Evolutionary conservation across 208 protist species (phyloP), one percentile per base, ranked within the genome.

Genomic region (Leptomonas seymouri): DNA sequence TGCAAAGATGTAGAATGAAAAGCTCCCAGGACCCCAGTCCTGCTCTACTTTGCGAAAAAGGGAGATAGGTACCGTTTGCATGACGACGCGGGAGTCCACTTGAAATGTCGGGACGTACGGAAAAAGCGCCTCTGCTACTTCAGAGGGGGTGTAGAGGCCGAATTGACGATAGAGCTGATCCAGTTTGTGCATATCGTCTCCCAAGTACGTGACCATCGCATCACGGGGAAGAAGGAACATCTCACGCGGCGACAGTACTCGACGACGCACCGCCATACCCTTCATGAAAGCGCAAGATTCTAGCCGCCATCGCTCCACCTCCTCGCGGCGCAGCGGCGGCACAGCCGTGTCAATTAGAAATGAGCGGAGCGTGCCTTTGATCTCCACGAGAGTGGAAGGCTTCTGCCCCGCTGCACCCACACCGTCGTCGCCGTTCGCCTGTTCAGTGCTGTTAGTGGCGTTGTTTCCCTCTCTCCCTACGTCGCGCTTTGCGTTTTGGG

Each of bases 61-160:
- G n/a, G 83, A 61, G 1, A 79, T 75, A 6, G 89, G 81, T 27
- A 94, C 42, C 1, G 55, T 49, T 9, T 67, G 54, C 18, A 92
- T 60, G 14, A 94, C 75, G 46, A 86, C 68, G 0, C 86, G 78
- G 11, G 66, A 68, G 42, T 96, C 89, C 14, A 96, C 89, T 53
- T 80, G 87, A 74, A 87, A 96, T 12, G 88, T 93, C 0, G 91
- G 91, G 0, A 84, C 81, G 16, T 89, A 76, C 20, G 71, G 73
- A 27, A 96, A 76, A 67, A 96, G 82, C 4, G 77, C 89, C 28
- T 91, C 76, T 11, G 89, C 89, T 6, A 96, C 75, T 57, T 96
- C 87, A 12, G 86, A 91, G 0, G 78, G 74, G 0, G 88, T 82
- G 60, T 85, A 93, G 28, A 80, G 74, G 14, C 91, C 91, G 41